A percentile compares a stretch with the other conserved stretches of the same genome.
These are phyloP conservation scores for Solanum acaule DNA, from an alignment of 257 asterid genomes.

Conservation along the genomic window DNA sequence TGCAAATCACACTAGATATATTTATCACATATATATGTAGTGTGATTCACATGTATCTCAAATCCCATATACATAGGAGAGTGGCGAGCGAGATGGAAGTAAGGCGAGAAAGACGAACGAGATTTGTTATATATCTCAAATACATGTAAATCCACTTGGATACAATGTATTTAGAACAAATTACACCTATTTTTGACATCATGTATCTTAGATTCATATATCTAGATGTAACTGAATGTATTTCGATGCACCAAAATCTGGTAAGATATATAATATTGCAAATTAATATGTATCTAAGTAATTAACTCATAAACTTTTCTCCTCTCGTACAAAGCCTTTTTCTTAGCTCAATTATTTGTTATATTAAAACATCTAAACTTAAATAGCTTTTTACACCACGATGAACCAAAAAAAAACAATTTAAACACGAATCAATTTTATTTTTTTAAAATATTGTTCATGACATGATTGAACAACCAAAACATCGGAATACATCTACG, in stretches of 20 bases:
- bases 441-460: not conserved
- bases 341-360: not conserved
- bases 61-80: too few species aligned
- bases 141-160: not conserved
- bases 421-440: not conserved
- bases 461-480: not conserved
- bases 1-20: too few species aligned
- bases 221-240: rapidly evolving
- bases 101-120: not conserved
- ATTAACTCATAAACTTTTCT: not conserved
- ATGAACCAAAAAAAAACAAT: rapidly evolving
- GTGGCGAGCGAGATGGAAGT: not conserved
- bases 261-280: not conserved
- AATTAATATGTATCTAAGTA: too few species aligned
- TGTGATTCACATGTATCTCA: not conserved
- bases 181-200: not conserved
- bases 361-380: not conserved
- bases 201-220: rapidly evolving
- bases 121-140: rapidly evolving
- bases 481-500: not conserved
- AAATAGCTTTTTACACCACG: not conserved
- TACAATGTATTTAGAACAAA: too few species aligned
- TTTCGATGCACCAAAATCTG: not conserved
- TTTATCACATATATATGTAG: too few species aligned
- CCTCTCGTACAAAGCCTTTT: not conserved